phyloP scores from a whole-genome alignment of 768 basidiomycete genomes.

The Boletus bicolor region DNA sequence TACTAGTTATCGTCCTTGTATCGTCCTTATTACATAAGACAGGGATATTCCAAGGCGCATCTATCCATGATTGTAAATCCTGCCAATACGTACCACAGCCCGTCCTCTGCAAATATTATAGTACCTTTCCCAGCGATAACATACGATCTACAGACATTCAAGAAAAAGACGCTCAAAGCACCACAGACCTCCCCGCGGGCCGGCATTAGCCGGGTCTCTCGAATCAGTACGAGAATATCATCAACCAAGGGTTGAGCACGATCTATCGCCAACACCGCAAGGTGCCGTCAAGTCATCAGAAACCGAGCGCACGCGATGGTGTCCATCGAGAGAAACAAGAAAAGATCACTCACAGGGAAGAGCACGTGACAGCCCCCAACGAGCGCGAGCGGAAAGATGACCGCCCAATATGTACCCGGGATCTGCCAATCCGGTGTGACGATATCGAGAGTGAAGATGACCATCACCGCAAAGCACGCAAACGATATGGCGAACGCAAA shows the following conservation, averaged over 20 bases:
- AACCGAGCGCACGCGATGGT: neutral
- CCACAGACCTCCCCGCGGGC: neutral
- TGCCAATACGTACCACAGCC: neutral
- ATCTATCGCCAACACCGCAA: constrained; percentile 40
- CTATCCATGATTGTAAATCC: neutral
- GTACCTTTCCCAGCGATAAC: neutral
- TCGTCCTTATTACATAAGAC: neutral
- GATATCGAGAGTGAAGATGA: constrained; percentile 50
- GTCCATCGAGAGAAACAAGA: constrained; percentile 1
- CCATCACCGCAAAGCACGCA: constrained; percentile 48
- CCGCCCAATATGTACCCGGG: constrained; percentile 61
- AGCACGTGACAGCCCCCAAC: constrained; percentile 65
- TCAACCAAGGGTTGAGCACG: constrained; percentile 83
- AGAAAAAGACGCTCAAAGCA: neutral
- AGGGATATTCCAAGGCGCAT: neutral
- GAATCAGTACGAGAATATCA: constrained; percentile 67
- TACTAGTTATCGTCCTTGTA: neutral
- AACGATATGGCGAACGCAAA: constrained; percentile 56
- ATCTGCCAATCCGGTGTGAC: constrained; percentile 68
- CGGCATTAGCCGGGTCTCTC: neutral
- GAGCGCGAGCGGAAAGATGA: constrained; percentile 71
- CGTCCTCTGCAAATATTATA: neutral
- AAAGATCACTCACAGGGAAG: constrained; percentile 58
- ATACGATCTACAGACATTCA: neutral
- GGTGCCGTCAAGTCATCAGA: neutral